Percentiles rank a stretch among this genome's conserved stretches.
Evolutionary conservation across 305 asterid genomes (phyloP).

Genomic region (Fraxinus sp.): DNA sequence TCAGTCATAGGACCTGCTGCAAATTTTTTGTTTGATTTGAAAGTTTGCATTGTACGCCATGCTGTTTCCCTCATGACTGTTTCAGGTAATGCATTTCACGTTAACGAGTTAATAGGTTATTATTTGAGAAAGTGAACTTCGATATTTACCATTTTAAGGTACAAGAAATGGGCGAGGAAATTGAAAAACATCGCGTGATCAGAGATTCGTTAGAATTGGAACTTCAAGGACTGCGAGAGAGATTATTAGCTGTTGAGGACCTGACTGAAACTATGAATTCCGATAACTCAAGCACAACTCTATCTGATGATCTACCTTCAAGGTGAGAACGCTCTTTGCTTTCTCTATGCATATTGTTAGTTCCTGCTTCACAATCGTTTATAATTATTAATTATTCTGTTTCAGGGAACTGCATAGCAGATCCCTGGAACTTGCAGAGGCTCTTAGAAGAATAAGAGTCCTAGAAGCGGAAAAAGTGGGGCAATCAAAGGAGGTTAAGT

Average conservation of each 20-base stretch:
- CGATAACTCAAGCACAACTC: constrained; percentile 41
- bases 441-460: constrained; percentile 42
- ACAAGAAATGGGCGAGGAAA: constrained; percentile 81
- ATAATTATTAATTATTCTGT: constrained; percentile 14
- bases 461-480: constrained; percentile 67
- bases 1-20: constrained; percentile 16
- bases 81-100: constrained; percentile 6
- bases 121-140: constrained; percentile 10
- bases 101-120: constrained; percentile 4
- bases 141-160: constrained; percentile 42
- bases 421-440: constrained; percentile 50
- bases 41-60: background rate
- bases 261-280: constrained; percentile 53
- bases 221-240: constrained; percentile 62
- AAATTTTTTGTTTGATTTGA: constrained; percentile 13
- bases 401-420: constrained; percentile 46
- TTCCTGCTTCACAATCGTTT: constrained; percentile 21
- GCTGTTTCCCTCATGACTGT: background rate
- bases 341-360: constrained; percentile 16
- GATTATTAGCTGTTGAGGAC: constrained; percentile 67
- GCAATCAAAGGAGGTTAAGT: constrained; percentile 64
- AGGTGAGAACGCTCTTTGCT: constrained; percentile 44
- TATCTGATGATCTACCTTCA: constrained; percentile 40
- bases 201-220: constrained; percentile 71
- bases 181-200: constrained; percentile 50